A percentile compares a stretch with the other conserved stretches of the same genome.
phyloP scores from a whole-genome alignment of 257 asterid species.

The Oldenlandia corymbosa region DNA sequence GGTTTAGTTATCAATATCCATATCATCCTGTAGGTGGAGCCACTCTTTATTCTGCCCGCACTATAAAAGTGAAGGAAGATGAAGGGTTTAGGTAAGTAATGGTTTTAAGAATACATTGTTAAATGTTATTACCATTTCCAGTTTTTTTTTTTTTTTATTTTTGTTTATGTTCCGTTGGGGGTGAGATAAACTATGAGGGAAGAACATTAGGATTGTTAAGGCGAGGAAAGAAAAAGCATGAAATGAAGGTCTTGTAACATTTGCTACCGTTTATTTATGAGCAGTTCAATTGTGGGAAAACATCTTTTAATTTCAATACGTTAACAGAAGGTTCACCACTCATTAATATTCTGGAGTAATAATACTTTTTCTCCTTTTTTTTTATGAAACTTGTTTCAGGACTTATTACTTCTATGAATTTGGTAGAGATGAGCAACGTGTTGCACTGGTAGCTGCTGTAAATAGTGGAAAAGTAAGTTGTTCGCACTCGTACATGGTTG shows the following conservation, averaged over 20 bases:
- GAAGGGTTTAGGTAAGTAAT: slow-evolving; percentile 67
- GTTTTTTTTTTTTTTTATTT: neutral
- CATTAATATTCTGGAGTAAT: neutral
- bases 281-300: neutral
- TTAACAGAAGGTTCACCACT: neutral
- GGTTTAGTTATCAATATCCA: slow-evolving; percentile 5
- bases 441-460: slow-evolving; percentile 81
- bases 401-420: slow-evolving; percentile 89
- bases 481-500: slow-evolving; percentile 1
- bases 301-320: neutral
- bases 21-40: slow-evolving; percentile 49
- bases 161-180: no score
- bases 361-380: neutral
- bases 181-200: neutral
- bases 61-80: slow-evolving; percentile 78
- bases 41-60: slow-evolving; percentile 66
- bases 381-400: slow-evolving; percentile 41
- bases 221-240: neutral
- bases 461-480: slow-evolving; percentile 70
- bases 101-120: slow-evolving; percentile 2
- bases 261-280: neutral
- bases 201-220: neutral
- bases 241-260: neutral
- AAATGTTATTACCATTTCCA: neutral
- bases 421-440: slow-evolving; percentile 56